Base-by-base conservation (phyloP, 345 rosid genomes). In the Eucalyptus cloeziana region DNA sequence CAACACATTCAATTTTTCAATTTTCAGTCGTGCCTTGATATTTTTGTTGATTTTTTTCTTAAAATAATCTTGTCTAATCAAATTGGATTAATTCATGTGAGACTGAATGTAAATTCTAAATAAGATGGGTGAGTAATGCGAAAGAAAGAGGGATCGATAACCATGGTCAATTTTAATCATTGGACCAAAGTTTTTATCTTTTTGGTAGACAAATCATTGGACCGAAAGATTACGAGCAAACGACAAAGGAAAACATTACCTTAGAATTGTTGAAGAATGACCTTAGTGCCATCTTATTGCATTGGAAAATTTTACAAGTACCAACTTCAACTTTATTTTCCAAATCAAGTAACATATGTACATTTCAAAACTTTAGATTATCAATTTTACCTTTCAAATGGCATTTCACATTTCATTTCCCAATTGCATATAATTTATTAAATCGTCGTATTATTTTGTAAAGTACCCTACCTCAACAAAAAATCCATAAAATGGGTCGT, bases 301-400 rank as follows among this genome's bases (percentile, higher is more conserved):
- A 56, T 10, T 24, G 62, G 13, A 56, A 24, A 10, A 56, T 2
- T 9, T 24, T 56, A 56, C 62, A 4, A 56, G 13, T 24, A 62
- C 33, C 69, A 13, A 62, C 9, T 27, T 62, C 4, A 12, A 1
- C 8, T 62, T 62, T 30, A 62, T 6, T 62, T 60, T 27, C 33
- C 8, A 30, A 30, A 62, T 62, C 10, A 62, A 62, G 15, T 30
- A 27, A 1, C 69, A 10, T 60, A 0, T 6, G 1, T 30, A 13
- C 0, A 0, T 12, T 60, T 60, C 16, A 27, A 60, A 27, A 10
- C 16, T 13, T 60, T 60, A 0, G 3, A 27, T 60, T 27, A 60
- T 60, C 64, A 13, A 27, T 27, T 15, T 60, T 27, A 27, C 7
- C 7, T 27, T 62, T 62, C 4, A n/a, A 13, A 13, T 16, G 9